Evolutionary conservation across 2,329 filamentous ascomycete species (phyloP).

Genomic region (Colletotrichum higginsianum): DNA sequence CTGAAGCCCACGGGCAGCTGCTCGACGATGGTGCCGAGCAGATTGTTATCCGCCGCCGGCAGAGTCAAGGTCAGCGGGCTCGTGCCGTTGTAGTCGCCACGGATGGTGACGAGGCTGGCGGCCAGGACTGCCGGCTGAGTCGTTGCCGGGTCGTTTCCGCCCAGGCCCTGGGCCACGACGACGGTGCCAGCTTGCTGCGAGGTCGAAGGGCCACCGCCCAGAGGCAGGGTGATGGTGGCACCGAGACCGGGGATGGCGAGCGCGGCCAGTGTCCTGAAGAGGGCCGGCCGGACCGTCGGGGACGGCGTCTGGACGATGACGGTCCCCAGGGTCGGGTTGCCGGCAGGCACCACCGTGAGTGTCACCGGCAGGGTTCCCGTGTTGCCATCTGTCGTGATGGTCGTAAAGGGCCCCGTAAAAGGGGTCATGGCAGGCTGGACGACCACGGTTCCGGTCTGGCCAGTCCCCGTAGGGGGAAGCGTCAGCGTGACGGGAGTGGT

Average conservation of each 20-base stretch:
- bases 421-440: constrained; percentile 23
- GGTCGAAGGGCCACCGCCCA: background rate
- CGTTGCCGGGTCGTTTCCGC: constrained; percentile 33
- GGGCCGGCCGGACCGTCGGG: background rate
- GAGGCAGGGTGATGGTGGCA: constrained; percentile 20
- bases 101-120: constrained; percentile 23
- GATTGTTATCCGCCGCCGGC: background rate
- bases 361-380: constrained; percentile 31
- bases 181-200: constrained; percentile 5
- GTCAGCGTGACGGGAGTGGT: constrained; percentile 16
- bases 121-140: background rate
- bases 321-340: constrained; percentile 28
- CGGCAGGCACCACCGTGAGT: constrained; percentile 21
- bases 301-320: constrained; percentile 32
- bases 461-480: constrained; percentile 28
- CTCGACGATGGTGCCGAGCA: constrained; percentile 26
- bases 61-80: constrained; percentile 21
- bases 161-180: constrained; percentile 25
- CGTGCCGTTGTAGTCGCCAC: constrained; percentile 23
- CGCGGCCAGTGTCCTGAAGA: constrained; percentile 23
- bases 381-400: constrained; percentile 28
- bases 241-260: constrained; percentile 19
- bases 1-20: constrained; percentile 27
- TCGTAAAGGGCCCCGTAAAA: constrained; percentile 36
- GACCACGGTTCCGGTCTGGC: constrained; percentile 20